Conservation (phyloP, 2,329 filamentous ascomycete genomes). For the Alternaria burnsii region DNA sequence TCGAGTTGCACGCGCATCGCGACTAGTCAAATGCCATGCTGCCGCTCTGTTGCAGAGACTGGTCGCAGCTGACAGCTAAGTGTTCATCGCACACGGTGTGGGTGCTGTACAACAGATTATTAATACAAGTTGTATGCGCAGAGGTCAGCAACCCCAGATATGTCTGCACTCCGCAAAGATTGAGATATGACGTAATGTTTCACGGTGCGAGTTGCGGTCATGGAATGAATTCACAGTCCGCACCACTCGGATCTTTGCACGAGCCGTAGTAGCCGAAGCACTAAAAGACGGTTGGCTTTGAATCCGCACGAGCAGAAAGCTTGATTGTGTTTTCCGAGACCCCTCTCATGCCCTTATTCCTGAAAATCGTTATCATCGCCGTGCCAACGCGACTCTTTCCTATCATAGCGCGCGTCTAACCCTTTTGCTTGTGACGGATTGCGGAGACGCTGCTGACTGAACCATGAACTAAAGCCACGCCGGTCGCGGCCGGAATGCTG, state of each 20-base stretch:
- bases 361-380: background rate
- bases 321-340: background rate
- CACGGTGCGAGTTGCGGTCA: background rate
- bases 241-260: conserved; percentile 1
- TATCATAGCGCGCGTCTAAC: conserved; percentile 1
- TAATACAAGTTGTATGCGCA: background rate
- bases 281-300: background rate
- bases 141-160: background rate
- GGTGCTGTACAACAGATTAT: background rate
- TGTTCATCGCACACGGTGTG: background rate
- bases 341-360: conserved; percentile 2
- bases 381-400: conserved; percentile 15
- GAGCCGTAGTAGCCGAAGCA: conserved; percentile 4
- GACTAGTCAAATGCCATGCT: background rate
- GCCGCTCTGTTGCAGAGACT: background rate
- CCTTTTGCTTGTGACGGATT: conserved; percentile 10
- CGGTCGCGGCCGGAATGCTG: conserved; percentile 27
- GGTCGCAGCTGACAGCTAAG: background rate
- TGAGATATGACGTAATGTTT: conserved; percentile 6
- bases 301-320: background rate
- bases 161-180: background rate
- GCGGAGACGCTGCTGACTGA: conserved; percentile 24
- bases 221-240: background rate
- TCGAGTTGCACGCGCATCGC: background rate
- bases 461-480: conserved; percentile 23